Evolutionary conservation across 768 basidiomycete species (phyloP).

Genomic region (Gymnopilus junonius): DNA sequence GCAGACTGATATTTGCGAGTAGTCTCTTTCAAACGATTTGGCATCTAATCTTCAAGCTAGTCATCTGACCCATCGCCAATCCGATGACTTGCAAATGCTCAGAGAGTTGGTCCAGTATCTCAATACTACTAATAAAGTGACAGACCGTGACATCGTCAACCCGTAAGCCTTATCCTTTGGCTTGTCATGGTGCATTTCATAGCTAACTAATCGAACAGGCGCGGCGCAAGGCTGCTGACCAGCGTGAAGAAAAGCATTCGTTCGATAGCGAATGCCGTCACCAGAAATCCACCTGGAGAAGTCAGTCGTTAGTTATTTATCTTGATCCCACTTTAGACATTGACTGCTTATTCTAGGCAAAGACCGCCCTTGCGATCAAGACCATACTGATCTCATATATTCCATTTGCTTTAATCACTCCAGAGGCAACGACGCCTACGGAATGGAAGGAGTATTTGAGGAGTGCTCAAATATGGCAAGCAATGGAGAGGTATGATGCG

Average conservation of each 20-base stretch:
- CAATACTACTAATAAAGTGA: background rate
- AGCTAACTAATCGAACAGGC: background rate
- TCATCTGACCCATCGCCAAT: background rate
- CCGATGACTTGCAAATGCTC: slow-evolving; percentile 4
- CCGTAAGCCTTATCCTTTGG: background rate
- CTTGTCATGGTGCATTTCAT: background rate
- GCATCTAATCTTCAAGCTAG: background rate
- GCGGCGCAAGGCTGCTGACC: background rate
- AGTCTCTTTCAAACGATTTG: slow-evolving; percentile 1
- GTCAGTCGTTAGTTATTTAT: background rate
- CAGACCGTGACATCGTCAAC: slow-evolving; percentile 8
- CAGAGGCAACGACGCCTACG: background rate
- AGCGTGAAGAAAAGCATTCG: background rate
- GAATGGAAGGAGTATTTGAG: slow-evolving; percentile 15
- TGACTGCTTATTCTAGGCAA: background rate
- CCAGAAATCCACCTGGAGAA: background rate
- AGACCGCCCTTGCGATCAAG: slow-evolving; percentile 2
- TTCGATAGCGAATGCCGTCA: background rate
- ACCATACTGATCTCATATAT: slow-evolving; percentile 17
- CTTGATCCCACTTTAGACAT: too few relatives aligned
- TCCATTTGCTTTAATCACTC: slow-evolving; percentile 19
- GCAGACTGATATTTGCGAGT: background rate
- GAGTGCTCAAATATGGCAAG: slow-evolving; percentile 13
- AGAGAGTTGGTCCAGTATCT: background rate
- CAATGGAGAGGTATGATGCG: slow-evolving; percentile 12